Evolutionary conservation across 768 basidiomycete genomes (phyloP).

Genomic region (Suillus subaureus): DNA sequence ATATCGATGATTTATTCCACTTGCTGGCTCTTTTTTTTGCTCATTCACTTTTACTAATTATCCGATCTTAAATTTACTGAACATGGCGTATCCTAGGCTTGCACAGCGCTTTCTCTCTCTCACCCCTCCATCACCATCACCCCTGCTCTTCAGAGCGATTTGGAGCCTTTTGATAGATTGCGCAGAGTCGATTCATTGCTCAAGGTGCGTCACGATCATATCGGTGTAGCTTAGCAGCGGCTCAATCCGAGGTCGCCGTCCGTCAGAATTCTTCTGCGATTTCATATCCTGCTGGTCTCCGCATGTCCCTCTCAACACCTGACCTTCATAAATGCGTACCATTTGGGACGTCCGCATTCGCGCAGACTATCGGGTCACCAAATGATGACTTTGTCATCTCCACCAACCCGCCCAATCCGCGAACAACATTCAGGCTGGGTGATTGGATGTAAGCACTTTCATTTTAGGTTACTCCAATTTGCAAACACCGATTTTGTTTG

Average conservation of each 20-base stretch:
- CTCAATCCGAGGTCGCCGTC: slow-evolving; percentile 8
- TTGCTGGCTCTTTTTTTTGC: slow-evolving; percentile 12
- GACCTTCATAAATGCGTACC: slow-evolving; percentile 30
- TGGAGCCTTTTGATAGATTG: slow-evolving; percentile 63
- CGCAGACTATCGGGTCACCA: slow-evolving; percentile 10
- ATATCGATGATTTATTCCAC: neutral
- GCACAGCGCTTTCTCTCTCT: slow-evolving; percentile 54
- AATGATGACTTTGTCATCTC: slow-evolving; percentile 57
- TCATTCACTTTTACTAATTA: slow-evolving; percentile 20
- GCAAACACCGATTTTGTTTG: slow-evolving; percentile 19
- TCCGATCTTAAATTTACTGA: slow-evolving; percentile 18
- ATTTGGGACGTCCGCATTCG: slow-evolving; percentile 10
- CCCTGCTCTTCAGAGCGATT: slow-evolving; percentile 62
- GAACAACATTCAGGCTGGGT: slow-evolving; percentile 64
- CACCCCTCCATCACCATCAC: slow-evolving; percentile 47
- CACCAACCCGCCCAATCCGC: slow-evolving; percentile 71
- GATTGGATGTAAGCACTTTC: slow-evolving; percentile 71
- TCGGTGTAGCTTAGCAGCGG: slow-evolving; percentile 25
- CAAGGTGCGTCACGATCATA: slow-evolving; percentile 26
- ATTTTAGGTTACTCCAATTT: neutral
- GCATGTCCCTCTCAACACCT: slow-evolving; percentile 37
- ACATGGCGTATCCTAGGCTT: slow-evolving; percentile 45
- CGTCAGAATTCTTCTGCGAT: slow-evolving; percentile 16
- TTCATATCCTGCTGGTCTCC: slow-evolving; percentile 22
- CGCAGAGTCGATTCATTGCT: slow-evolving; percentile 42